Percentiles rank a stretch among this genome's conserved stretches.
Evolutionary conservation across 257 asterid genomes (phyloP).

Genomic region (Solanum lycopersicoides): DNA sequence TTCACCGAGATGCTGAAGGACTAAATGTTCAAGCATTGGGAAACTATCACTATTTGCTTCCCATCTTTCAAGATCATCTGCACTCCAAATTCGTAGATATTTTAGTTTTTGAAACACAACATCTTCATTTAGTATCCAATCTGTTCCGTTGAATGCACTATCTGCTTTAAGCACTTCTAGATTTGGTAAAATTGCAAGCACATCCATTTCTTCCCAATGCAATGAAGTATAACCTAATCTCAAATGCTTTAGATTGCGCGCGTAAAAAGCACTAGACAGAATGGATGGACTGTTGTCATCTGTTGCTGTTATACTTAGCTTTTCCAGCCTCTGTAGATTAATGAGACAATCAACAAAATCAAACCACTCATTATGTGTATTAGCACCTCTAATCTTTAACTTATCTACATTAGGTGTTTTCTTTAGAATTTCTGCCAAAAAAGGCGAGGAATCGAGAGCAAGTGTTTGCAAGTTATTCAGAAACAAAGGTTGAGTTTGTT

Average conservation of each 20-base stretch:
- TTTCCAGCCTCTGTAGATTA: neutral
- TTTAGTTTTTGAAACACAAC: neutral
- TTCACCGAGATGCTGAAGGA: rapidly evolving
- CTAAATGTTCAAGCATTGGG: neutral
- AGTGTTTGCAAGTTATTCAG: neutral
- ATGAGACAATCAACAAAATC: neutral
- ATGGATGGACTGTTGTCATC: rapidly evolving
- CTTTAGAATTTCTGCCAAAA: neutral
- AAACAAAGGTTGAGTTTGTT: neutral
- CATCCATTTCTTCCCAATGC: neutral
- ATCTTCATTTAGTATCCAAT: neutral
- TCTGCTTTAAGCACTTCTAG: neutral
- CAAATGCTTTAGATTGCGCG: neutral
- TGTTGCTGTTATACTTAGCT: neutral
- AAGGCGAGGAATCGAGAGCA: neutral
- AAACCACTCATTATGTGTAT: neutral
- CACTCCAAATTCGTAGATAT: neutral
- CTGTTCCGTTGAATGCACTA: neutral
- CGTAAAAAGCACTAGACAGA: neutral
- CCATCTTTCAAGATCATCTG: neutral
- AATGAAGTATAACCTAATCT: neutral
- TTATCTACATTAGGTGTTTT: neutral
- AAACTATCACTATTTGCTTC: neutral
- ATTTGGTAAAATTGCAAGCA: neutral
- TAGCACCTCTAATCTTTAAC: neutral